A percentile compares a stretch with the other conserved stretches of the same genome.
Conservation (phyloP, 352 stramenopile species). For the Phytophthora aleatoria region DNA sequence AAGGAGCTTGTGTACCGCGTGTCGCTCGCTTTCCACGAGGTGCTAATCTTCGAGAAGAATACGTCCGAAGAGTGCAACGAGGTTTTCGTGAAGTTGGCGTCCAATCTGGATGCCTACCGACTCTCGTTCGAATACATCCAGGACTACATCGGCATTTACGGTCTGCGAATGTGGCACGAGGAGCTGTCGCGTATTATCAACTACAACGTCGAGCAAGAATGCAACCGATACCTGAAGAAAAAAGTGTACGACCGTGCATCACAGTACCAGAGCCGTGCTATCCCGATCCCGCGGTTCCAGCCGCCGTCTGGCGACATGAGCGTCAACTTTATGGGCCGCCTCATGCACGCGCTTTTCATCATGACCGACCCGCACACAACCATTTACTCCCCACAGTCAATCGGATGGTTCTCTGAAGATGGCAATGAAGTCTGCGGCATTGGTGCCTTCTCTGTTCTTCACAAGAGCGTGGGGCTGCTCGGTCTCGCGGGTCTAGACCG, state of each 20-base stretch:
- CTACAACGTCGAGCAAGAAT: conserved; percentile 96
- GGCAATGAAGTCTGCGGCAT: conserved; percentile 90
- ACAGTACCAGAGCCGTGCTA: conserved; percentile 91
- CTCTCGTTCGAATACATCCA: conserved; percentile 95
- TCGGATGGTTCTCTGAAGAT: conserved; percentile 92
- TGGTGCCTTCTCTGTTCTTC: conserved; percentile 87
- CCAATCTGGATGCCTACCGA: conserved; percentile 90
- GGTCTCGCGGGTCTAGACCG: conserved; percentile 92
- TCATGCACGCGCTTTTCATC: conserved; percentile 92
- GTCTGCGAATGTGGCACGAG: conserved; percentile 95
- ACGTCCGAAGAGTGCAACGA: conserved; percentile 83
- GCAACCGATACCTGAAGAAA: conserved; percentile 95
- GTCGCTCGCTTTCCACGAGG: conserved; percentile 85
- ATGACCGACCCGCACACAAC: conserved; percentile 93
- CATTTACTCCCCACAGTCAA: conserved; percentile 92
- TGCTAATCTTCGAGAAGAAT: conserved; percentile 87
- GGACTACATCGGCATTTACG: conserved; percentile 95
- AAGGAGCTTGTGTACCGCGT: conserved; percentile 94
- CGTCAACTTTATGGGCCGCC: conserved; percentile 93
- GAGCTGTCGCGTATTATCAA: conserved; percentile 95
- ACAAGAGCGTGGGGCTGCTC: conserved; percentile 91
- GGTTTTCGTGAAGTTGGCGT: conserved; percentile 84
- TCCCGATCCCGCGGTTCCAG: conserved; percentile 93
- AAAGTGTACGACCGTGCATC: conserved; percentile 92
- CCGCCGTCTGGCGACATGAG: conserved; percentile 83